These are phyloP conservation scores for Echium plantagineum DNA, from an alignment of 257 asterid species.

Conservation along the genomic window DNA sequence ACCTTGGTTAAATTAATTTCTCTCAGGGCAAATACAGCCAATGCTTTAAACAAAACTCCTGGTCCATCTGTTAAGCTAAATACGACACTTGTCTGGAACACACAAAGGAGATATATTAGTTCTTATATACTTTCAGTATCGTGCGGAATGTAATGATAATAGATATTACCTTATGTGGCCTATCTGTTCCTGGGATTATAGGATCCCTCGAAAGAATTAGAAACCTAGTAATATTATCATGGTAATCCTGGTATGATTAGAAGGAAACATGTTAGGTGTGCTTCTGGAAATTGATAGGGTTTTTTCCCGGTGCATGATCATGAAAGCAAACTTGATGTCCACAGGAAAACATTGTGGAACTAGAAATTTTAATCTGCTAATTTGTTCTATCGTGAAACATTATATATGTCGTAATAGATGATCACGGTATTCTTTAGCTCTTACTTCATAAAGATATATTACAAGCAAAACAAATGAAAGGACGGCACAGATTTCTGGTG, in stretches of 20 bases:
- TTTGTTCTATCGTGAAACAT: not conserved
- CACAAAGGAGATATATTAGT: constrained; percentile 6
- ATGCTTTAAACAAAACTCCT: constrained; percentile 89
- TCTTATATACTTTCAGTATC: not conserved
- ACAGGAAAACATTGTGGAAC: no score
- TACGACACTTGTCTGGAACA: constrained; percentile 73
- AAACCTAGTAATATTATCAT: constrained; percentile 66
- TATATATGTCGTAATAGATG: not conserved
- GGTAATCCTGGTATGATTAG: constrained; percentile 51
- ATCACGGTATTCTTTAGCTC: no score
- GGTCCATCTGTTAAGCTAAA: constrained; percentile 95
- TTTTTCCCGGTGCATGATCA: no score
- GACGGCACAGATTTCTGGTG: no score
- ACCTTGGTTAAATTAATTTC: constrained; percentile 81
- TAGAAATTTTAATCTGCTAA: no score
- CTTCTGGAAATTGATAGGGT: not conserved
- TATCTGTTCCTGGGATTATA: constrained; percentile 25
- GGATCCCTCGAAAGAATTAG: constrained; percentile 83
- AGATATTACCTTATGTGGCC: constrained; percentile 28
- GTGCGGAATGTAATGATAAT: not conserved
- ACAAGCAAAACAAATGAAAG: no score
- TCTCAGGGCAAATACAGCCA: constrained; percentile 81
- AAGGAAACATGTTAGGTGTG: not conserved
- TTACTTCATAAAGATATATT: no score
- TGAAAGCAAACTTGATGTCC: no score